Percentiles rank a stretch among this genome's conserved stretches.
Conservation (phyloP, 345 rosid species). For the Eucalyptus sideroxylon region DNA sequence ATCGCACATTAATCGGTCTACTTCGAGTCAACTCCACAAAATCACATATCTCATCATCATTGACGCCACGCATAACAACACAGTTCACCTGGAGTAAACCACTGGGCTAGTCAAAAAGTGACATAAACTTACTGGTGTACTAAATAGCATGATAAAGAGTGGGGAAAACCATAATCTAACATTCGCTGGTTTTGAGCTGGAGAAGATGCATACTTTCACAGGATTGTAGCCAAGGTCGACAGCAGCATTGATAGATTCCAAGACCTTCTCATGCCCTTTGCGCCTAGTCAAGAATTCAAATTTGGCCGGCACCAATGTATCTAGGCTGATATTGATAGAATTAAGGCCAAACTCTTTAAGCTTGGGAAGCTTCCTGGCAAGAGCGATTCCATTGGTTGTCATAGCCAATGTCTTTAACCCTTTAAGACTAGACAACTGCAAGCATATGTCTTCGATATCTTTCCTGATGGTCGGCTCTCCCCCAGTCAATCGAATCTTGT, state of each 20-base stretch:
- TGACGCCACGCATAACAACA: conserved; percentile 91
- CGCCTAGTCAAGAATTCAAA: conserved; percentile 88
- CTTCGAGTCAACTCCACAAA: conserved; percentile 75
- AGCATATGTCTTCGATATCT: conserved; percentile 74
- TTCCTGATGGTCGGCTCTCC: conserved; percentile 90
- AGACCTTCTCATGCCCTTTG: conserved; percentile 69
- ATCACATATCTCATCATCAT: conserved; percentile 93
- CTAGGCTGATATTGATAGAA: conserved; percentile 70
- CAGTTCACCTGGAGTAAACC: conserved; percentile 55
- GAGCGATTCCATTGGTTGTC: conserved; percentile 85
- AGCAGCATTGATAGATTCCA: conserved; percentile 78
- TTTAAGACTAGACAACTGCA: conserved; percentile 50
- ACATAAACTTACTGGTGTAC: not conserved
- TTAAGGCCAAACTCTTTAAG: conserved; percentile 70
- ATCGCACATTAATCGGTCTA: conserved; percentile 80
- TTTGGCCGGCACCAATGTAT: conserved; percentile 78
- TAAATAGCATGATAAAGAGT: not conserved
- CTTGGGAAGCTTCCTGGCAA: conserved; percentile 71
- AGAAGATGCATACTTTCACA: conserved; percentile 44
- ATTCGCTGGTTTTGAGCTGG: not conserved
- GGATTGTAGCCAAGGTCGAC: conserved; percentile 72
- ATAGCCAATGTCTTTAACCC: conserved; percentile 78
- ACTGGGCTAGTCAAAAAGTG: not conserved
- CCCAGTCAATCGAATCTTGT: conserved; percentile 88
- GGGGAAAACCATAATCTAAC: not conserved